A percentile compares a stretch with the other conserved stretches of the same genome.
These are phyloP conservation scores for Ganoderma boninense DNA, from an alignment of 1,284 basidiomycete genomes.

Conservation along the genomic window DNA sequence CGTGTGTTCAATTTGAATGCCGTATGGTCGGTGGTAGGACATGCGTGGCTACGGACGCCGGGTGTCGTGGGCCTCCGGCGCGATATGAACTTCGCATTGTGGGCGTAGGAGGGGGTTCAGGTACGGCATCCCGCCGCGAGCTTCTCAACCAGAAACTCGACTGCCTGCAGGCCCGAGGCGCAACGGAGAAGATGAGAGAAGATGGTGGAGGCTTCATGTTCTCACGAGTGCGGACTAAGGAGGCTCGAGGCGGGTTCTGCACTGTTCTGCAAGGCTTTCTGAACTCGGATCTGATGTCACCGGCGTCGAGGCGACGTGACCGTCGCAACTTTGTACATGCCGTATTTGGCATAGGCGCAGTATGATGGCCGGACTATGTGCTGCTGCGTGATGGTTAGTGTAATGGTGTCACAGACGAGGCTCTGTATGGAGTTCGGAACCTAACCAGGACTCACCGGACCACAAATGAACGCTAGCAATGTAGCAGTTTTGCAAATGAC, in stretches of 20 bases:
- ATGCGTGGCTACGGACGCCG: neutral
- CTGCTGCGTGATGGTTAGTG: slow-evolving; percentile 2
- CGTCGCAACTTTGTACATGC: neutral
- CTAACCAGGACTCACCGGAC: neutral
- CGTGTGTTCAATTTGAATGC: neutral
- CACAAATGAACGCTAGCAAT: neutral
- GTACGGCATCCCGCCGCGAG: slow-evolving; percentile 4
- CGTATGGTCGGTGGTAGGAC: neutral
- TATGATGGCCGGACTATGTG: neutral
- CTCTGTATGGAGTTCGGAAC: neutral
- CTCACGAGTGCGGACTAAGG: neutral
- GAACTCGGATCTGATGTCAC: neutral
- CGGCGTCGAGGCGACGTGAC: neutral
- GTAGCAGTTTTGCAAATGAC: neutral
- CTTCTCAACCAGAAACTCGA: neutral
- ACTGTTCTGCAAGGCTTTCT: neutral
- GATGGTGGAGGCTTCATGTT: neutral
- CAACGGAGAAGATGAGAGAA: neutral
- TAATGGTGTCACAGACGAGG: neutral
- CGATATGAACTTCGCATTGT: neutral
- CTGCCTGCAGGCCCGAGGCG: neutral
- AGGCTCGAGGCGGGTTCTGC: neutral
- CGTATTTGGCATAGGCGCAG: neutral
- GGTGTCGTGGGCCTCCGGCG: neutral
- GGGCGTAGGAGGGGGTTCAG: neutral